Evolutionary conservation across 768 basidiomycete genomes (phyloP).

Genomic region (Agaricus blazei): DNA sequence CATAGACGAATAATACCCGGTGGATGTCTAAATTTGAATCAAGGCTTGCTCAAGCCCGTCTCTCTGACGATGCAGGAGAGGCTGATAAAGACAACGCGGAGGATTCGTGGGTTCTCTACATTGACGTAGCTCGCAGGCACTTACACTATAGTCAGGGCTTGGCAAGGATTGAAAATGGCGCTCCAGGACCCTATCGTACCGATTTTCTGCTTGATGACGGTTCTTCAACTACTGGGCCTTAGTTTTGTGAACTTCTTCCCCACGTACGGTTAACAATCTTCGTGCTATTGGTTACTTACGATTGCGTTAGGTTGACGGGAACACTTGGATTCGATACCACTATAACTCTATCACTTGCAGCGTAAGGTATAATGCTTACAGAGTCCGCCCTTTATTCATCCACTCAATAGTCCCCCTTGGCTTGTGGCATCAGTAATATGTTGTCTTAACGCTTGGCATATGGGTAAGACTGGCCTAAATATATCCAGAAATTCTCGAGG

Average conservation of each 20-base stretch:
- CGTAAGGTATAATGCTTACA: constrained; percentile 29
- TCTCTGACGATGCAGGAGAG: constrained; percentile 62
- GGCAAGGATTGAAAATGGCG: constrained; percentile 45
- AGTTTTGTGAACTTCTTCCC: constrained; percentile 56
- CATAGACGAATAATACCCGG: constrained; percentile 51
- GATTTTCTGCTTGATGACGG: constrained; percentile 45
- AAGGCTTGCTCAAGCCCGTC: constrained; percentile 57
- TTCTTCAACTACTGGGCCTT: constrained; percentile 41
- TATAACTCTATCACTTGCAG: constrained; percentile 46
- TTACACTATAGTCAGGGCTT: constrained; percentile 26
- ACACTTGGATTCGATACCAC: constrained; percentile 57
- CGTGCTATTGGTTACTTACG: neutral
- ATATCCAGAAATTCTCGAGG: neutral
- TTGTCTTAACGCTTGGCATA: constrained; percentile 46
- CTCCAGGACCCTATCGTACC: constrained; percentile 46
- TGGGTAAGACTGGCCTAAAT: constrained; percentile 17
- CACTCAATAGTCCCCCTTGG: constrained; percentile 50
- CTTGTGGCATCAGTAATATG: constrained; percentile 41
- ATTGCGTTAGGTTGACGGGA: constrained; percentile 34
- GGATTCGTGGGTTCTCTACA: constrained; percentile 41
- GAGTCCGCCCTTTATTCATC: neutral
- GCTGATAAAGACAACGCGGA: constrained; percentile 51
- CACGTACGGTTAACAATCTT: constrained; percentile 22
- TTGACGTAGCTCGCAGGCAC: neutral
- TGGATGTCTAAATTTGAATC: constrained; percentile 47